Evolutionary conservation across 2,329 filamentous ascomycete species (phyloP).

Genomic region (Venturiaceae sp.): DNA sequence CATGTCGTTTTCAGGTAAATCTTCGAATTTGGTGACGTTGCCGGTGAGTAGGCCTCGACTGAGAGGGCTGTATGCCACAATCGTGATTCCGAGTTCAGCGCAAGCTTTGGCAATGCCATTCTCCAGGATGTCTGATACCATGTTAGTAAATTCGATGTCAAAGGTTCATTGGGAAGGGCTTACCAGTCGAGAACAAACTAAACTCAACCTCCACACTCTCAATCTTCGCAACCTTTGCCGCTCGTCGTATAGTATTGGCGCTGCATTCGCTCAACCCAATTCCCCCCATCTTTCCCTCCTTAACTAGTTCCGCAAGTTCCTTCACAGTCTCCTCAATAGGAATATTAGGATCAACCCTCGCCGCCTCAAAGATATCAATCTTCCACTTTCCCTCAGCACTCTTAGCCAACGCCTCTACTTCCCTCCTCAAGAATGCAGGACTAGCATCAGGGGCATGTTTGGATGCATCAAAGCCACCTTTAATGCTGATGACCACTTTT

Average conservation of each 20-base stretch:
- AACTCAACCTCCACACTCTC: constrained; percentile 46
- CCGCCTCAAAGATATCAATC: constrained; percentile 39
- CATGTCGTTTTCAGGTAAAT: constrained; percentile 25
- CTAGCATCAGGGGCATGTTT: constrained; percentile 29
- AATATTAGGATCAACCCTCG: constrained; percentile 32
- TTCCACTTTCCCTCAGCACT: constrained; percentile 36
- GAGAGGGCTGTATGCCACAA: constrained; percentile 65
- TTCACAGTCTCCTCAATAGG: constrained; percentile 39
- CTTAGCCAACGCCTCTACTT: constrained; percentile 35
- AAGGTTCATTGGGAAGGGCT: constrained; percentile 34
- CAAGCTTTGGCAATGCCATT: constrained; percentile 51
- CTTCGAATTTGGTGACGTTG: constrained; percentile 25
- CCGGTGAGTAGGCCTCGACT: constrained; percentile 48
- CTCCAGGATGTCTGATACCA: constrained; percentile 42
- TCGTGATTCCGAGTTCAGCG: constrained; percentile 54
- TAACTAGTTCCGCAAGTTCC: constrained; percentile 37
- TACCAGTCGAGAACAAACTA: constrained; percentile 39
- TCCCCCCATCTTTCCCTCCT: constrained; percentile 47
- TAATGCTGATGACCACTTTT: constrained; percentile 41
- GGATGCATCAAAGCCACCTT: constrained; percentile 30
- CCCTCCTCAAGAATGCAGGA: constrained; percentile 29
- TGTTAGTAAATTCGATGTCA: constrained; percentile 31
- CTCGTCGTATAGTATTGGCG: constrained; percentile 40
- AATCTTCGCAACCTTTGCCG: constrained; percentile 39
- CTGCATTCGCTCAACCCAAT: constrained; percentile 46